These are phyloP conservation scores for Coniochaeta sp. DNA, from an alignment of 2,329 filamentous ascomycete species.

Conservation along the genomic window DNA sequence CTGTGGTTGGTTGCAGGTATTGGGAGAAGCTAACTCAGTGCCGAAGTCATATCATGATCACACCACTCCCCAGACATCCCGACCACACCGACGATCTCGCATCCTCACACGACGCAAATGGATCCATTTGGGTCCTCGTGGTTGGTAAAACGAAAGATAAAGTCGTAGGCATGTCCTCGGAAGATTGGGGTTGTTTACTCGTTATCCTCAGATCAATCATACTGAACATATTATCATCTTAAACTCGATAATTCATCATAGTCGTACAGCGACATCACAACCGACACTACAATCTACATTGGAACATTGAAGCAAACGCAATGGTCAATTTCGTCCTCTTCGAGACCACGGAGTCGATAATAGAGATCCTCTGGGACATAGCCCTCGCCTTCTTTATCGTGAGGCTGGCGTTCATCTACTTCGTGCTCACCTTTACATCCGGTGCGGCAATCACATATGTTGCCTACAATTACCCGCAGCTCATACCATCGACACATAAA, in stretches of 20 bases:
- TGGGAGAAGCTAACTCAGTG: background rate
- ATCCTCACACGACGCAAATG: background rate
- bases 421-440: conserved; percentile 17
- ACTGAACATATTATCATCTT: conserved; percentile 1
- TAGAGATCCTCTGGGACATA: conserved; percentile 29
- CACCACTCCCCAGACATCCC: background rate
- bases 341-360: conserved; percentile 23
- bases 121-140: background rate
- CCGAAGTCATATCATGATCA: background rate
- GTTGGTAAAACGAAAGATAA: background rate
- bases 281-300: background rate
- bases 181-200: background rate
- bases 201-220: background rate
- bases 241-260: background rate
- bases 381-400: conserved; percentile 25
- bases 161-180: background rate
- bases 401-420: conserved; percentile 22
- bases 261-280: background rate
- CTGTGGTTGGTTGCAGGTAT: background rate
- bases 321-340: conserved; percentile 13
- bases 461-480: conserved; percentile 7
- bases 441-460: conserved; percentile 10
- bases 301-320: background rate
- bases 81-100: background rate
- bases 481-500: conserved; percentile 6